These are phyloP conservation scores for Xylariaceae sp. DNA, from an alignment of 2,329 filamentous ascomycete genomes.

Conservation along the genomic window DNA sequence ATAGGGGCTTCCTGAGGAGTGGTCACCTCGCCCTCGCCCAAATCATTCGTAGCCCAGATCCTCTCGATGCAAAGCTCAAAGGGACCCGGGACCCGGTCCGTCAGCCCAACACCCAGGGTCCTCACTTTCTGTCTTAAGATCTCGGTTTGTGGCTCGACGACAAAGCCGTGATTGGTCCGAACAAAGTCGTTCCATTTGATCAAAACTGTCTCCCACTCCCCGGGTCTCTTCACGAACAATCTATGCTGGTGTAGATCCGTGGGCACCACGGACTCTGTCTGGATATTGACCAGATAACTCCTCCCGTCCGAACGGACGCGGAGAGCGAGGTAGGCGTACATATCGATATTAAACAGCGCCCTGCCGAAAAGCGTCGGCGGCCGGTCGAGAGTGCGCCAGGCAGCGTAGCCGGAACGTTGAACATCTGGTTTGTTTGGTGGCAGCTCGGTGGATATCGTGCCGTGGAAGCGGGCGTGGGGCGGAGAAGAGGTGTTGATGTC, in stretches of 20 bases:
- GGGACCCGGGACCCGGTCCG: slow-evolving; percentile 81
- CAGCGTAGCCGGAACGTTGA: slow-evolving; percentile 80
- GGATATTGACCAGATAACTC: slow-evolving; percentile 91
- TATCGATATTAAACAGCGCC: slow-evolving; percentile 82
- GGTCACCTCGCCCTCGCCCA: slow-evolving; percentile 32
- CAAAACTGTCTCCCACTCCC: slow-evolving; percentile 92
- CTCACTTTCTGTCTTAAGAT: slow-evolving; percentile 81
- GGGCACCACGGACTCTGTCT: slow-evolving; percentile 88
- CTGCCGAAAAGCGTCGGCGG: slow-evolving; percentile 79
- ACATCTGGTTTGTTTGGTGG: slow-evolving; percentile 71
- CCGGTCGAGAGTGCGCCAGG: slow-evolving; percentile 79
- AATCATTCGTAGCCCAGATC: slow-evolving; percentile 84
- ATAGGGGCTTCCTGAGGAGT: slow-evolving; percentile 10
- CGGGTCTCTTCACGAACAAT: slow-evolving; percentile 71
- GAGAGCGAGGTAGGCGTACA: slow-evolving; percentile 81
- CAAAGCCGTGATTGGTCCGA: slow-evolving; percentile 85
- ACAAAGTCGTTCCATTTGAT: slow-evolving; percentile 93
- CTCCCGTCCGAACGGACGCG: slow-evolving; percentile 87
- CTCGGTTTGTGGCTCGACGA: slow-evolving; percentile 89
- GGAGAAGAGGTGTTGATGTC: slow-evolving; percentile 17
- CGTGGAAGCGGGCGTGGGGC: slow-evolving; percentile 74
- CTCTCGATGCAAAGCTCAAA: slow-evolving; percentile 83
- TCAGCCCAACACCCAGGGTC: slow-evolving; percentile 82
- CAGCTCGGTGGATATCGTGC: slow-evolving; percentile 80
- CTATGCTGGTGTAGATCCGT: slow-evolving; percentile 97